Evolutionary conservation across 495 filamentous ascomycete species (phyloP), one percentile per base, ranked within the genome.

Genomic region (Penicillium diatomitis): DNA sequence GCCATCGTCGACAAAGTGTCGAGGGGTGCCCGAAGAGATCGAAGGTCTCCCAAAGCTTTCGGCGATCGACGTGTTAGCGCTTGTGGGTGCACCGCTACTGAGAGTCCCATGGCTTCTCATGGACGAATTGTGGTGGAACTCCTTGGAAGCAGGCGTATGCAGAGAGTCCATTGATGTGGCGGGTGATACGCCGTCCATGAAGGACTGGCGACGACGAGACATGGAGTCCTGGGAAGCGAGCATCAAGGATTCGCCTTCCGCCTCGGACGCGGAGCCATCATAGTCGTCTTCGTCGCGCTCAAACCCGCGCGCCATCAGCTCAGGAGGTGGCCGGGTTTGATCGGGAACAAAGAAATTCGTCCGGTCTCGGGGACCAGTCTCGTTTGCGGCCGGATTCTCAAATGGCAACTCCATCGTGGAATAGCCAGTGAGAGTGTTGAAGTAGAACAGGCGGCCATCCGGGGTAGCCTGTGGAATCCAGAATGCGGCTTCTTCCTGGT

Each of bases 391-490:
- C 2, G 92, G 90, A 28, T 89, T 90, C 62, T 96, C 92, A 34
- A 97, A 76, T 3, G 94, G 92, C 50, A 98, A 72, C 55, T 97
- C 92, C 81, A 86, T 90, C 41, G 86, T 92, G 54, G 86, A 94
- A 51, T 87, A 88, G 36, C 89, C 88, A 0, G 92, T 98, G 63
- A 95, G 79, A 5, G 90, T 96, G 59, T 98, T 98, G 75, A 94
- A 97, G 62, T 96, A 98, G 63, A 89, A 97, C n/a, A 97, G 67
- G 47, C 88, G 79, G 42, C 92, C 92, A 63, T 96, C 88, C 0
- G 88, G 83, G 4, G 94, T 98, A 9, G 90, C 94, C 64, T 98
- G 92, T 3, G 94, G 94, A 57, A 98, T 96, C 92, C 92, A 98
- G 63, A 92, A 97, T 44, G 90, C 88, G 42, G 92, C 87, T 60